Evolutionary conservation across 164 flowering plant species (phyloP).

Genomic region (Vitis labrusca): DNA sequence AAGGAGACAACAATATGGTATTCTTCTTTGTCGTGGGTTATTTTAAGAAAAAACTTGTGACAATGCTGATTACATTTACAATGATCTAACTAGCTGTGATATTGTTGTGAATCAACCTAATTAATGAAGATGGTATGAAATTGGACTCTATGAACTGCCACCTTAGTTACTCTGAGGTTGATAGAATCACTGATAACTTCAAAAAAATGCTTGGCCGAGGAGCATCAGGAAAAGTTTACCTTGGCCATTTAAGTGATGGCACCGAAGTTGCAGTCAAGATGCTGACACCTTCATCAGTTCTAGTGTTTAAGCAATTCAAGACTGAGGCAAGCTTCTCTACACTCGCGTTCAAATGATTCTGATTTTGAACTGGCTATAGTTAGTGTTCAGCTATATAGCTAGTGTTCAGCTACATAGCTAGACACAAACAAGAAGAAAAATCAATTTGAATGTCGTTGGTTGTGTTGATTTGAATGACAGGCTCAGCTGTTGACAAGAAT

Average conservation of each 20-base stretch:
- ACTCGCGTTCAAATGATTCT: too few species aligned
- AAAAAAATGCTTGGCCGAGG: constrained; percentile 39
- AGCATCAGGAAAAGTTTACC: constrained; percentile 48
- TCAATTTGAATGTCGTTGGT: too few species aligned
- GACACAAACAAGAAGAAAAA: too few species aligned
- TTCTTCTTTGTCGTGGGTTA: too few species aligned
- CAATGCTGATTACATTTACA: too few species aligned
- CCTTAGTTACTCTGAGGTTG: constrained; percentile 37
- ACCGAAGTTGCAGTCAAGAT: constrained; percentile 34
- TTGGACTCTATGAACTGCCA: constrained; percentile 12
- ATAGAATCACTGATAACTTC: constrained; percentile 40
- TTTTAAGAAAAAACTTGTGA: neutral
- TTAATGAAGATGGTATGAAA: neutral
- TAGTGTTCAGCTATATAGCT: too few species aligned
- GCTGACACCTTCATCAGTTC: constrained; percentile 22
- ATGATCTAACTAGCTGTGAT: neutral
- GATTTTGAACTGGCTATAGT: neutral
- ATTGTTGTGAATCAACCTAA: neutral
- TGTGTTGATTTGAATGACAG: constrained; percentile 17
- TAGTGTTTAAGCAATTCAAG: constrained; percentile 20
- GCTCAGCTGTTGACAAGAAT: constrained; percentile 29
- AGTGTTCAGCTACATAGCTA: too few species aligned
- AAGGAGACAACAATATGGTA: constrained; percentile 4
- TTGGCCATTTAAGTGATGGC: constrained; percentile 30
- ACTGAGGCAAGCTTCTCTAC: constrained; percentile 16